Evolutionary conservation across 306 rosid genomes (phyloP).

Genomic region (Rosa rugosa): DNA sequence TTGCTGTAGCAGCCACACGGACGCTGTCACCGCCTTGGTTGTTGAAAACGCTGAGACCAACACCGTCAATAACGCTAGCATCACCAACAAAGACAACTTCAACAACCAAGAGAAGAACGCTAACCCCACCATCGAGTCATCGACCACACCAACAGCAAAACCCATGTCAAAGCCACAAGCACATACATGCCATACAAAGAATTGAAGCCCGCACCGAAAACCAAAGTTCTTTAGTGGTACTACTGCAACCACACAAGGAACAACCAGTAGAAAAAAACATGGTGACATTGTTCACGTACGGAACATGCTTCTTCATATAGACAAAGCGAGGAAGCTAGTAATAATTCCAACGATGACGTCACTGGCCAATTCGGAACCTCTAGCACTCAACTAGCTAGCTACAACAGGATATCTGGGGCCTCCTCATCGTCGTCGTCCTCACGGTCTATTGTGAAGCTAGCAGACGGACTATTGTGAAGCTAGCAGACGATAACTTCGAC

Average conservation of each 20-base stretch:
- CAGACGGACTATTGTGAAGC: background rate
- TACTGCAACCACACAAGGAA: conserved; percentile 17
- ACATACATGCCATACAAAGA: background rate
- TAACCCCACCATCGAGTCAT: too few species aligned
- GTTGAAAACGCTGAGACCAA: too few species aligned
- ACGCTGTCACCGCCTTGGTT: too few species aligned
- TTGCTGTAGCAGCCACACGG: too few species aligned
- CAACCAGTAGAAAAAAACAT: conserved; percentile 23
- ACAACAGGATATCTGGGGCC: too few species aligned
- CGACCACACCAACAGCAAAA: too few species aligned
- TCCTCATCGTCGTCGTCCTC: too few species aligned
- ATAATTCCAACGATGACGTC: background rate
- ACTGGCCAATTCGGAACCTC: background rate
- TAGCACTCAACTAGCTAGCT: background rate
- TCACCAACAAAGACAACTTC: background rate
- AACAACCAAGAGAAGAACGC: background rate
- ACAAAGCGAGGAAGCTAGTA: background rate
- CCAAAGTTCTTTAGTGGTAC: background rate
- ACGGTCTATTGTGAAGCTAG: too few species aligned
- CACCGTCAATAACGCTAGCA: background rate
- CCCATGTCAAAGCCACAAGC: background rate
- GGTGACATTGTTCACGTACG: background rate
- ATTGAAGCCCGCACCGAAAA: conserved; percentile 10
- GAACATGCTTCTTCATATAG: conserved; percentile 10
- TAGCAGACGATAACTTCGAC: background rate